Evolutionary conservation across 1,284 basidiomycete species (phyloP), one percentile per base, ranked within the genome.

Genomic region (Xanthoconium separans): DNA sequence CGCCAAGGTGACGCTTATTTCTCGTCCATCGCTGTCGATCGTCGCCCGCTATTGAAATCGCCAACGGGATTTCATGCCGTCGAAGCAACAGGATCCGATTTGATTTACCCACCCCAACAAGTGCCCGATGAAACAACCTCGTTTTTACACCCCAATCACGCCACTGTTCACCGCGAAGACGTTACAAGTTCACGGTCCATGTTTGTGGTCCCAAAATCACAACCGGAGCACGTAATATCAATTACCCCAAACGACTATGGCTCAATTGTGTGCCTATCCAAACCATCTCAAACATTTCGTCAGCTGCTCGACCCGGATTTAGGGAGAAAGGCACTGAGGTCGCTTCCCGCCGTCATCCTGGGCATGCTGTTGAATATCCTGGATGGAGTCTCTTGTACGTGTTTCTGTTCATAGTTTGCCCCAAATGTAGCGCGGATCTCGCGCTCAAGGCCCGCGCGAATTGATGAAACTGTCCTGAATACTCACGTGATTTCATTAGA

Each of bases 351-450:
- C 0, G 93, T 96, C 11, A 70, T 95, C 12, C 77, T 98, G 10
- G 95, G 95, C 3, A 80, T 87, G 59, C 73, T 98, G 43, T 76
- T 99, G 58, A 99, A 99, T 66, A 82, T 98, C 42, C 77, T 99
- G 24, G 96, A 99, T 66, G 97, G 95, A 6, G 87, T 98, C 42
- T 93, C 84, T 45, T 95, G 89, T 90, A 69, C 73, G 89, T 80
- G 15, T 61, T 51, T 57, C 39, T 51, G 51, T 51, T 47, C 44
- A 31, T 31, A 31, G 16, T 16, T 34, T 34, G n/a, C 36, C 36
- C 5, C 36, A 37, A 37, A 37, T 11, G n/a, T 16, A 37, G 10
- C 36, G 9, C 36, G 37, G 29, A 30, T 56, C 36, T 24, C 27
- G 33, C 54, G 53, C 54, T 42, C 50, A 51, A 54, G 53, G 33